Evolutionary conservation across 306 rosid species (phyloP).

Genomic region (Purshia tridentata): DNA sequence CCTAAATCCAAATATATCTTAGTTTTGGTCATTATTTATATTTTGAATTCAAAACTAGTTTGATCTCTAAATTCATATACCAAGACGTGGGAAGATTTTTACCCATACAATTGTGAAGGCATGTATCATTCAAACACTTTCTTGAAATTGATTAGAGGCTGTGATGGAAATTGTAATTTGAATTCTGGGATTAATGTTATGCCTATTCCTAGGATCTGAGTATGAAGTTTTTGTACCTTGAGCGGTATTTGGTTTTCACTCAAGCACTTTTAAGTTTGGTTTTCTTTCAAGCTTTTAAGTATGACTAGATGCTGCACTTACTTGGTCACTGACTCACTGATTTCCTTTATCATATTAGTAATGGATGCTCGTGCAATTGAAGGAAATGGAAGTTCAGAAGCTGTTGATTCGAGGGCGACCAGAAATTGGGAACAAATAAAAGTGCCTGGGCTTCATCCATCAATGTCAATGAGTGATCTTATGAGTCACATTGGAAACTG

Average conservation of each 20-base stretch:
- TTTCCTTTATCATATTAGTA: slow-evolving; percentile 30
- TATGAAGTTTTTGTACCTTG: not conserved
- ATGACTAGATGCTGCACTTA: not conserved
- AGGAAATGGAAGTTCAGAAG: slow-evolving; percentile 61
- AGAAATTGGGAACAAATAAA: slow-evolving; percentile 63
- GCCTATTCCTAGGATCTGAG: not conserved
- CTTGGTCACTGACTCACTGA: slow-evolving; percentile 5
- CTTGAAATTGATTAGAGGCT: not conserved
- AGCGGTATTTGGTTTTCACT: not conserved
- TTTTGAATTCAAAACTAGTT: not conserved
- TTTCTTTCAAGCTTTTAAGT: not conserved
- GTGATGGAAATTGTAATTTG: not conserved
- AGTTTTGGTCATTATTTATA: too few relatives aligned
- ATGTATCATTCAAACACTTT: not conserved
- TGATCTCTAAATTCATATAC: not conserved
- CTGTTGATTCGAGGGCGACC: slow-evolving; percentile 42
- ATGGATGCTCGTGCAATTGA: slow-evolving; percentile 53
- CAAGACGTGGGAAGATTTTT: not conserved
- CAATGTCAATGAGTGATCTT: slow-evolving; percentile 77
- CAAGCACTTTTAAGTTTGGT: not conserved
- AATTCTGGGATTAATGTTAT: not conserved
- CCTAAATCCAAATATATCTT: not conserved
- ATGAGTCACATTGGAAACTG: slow-evolving; percentile 68
- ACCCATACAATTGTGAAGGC: not conserved
- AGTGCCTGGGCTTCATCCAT: slow-evolving; percentile 64